A percentile compares a stretch with the other conserved stretches of the same genome.
phyloP scores from a whole-genome alignment of 1,139 yeast genomes.

The Taphrina pruni region DNA sequence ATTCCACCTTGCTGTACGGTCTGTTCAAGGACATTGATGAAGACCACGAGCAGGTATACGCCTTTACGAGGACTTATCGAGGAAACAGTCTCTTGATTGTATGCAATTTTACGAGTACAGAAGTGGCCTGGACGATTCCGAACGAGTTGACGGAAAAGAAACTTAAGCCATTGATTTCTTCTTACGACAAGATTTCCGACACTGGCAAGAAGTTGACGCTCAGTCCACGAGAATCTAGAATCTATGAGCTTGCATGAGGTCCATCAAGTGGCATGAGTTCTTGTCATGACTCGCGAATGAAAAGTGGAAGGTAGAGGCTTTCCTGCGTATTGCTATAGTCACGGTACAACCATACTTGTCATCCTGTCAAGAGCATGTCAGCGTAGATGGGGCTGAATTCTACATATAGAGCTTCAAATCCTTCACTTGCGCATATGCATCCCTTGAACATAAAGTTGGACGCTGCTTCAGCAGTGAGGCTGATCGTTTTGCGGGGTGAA shows the following conservation, averaged over 20 bases:
- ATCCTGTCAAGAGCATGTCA: too few species aligned
- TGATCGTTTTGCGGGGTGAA: slow-evolving; percentile 5
- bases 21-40: slow-evolving; percentile 49
- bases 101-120: slow-evolving; percentile 26
- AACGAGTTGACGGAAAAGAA: background rate
- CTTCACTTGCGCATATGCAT: too few species aligned
- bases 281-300: background rate
- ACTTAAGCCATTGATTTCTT: background rate
- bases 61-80: slow-evolving; percentile 26
- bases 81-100: slow-evolving; percentile 14
- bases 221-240: slow-evolving; percentile 15
- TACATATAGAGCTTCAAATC: too few species aligned
- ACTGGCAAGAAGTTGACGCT: background rate
- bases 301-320: too few species aligned
- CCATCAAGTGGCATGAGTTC: too few species aligned
- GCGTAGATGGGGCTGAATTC: too few species aligned
- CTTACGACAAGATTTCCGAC: background rate
- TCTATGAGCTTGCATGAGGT: background rate
- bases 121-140: slow-evolving; percentile 6
- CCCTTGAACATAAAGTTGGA: too few species aligned
- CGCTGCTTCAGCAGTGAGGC: too few species aligned
- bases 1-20: slow-evolving; percentile 58
- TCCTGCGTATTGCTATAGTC: too few species aligned
- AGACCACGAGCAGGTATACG: slow-evolving; percentile 35
- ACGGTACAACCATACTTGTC: too few species aligned